These are phyloP conservation scores for Clausena lansium DNA, from an alignment of 345 rosid species.

Conservation along the genomic window DNA sequence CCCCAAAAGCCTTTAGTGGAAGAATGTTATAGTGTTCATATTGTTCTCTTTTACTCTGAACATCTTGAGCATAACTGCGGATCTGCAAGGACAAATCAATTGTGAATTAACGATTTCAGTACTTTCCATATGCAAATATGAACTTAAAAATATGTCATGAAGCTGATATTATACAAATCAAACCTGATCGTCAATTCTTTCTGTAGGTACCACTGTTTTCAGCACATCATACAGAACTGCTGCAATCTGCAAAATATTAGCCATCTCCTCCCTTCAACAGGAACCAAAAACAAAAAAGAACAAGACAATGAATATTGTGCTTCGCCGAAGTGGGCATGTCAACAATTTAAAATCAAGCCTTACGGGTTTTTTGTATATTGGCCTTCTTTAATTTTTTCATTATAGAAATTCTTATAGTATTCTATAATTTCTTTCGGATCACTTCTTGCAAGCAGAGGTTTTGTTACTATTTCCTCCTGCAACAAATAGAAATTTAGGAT, in stretches of 20 bases:
- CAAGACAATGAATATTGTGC: conserved; percentile 13
- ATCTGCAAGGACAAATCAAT: conserved; percentile 44
- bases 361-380: conserved; percentile 69
- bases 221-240: conserved; percentile 85
- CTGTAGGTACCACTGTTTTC: conserved; percentile 47
- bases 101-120: conserved; percentile 16
- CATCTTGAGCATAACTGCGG: conserved; percentile 52
- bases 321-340: conserved; percentile 9
- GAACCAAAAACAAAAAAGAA: conserved; percentile 16
- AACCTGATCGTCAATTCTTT: conserved; percentile 64
- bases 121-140: conserved; percentile 8
- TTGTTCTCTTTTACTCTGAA: conserved; percentile 56
- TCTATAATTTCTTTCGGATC: conserved; percentile 69
- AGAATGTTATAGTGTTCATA: conserved; percentile 80
- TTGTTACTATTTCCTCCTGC: conserved; percentile 61
- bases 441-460: conserved; percentile 33
- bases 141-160: conserved; percentile 1
- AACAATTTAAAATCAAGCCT: conserved; percentile 31
- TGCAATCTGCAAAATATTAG: conserved; percentile 74
- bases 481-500: conserved; percentile 17
- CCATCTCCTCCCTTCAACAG: conserved; percentile 89
- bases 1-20: conserved; percentile 63
- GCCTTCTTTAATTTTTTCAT: conserved; percentile 52
- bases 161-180: conserved; percentile 15
- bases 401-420: conserved; percentile 64